Evolutionary conservation across 495 filamentous ascomycete species (phyloP).

Genomic region (Tricharina praecox): DNA sequence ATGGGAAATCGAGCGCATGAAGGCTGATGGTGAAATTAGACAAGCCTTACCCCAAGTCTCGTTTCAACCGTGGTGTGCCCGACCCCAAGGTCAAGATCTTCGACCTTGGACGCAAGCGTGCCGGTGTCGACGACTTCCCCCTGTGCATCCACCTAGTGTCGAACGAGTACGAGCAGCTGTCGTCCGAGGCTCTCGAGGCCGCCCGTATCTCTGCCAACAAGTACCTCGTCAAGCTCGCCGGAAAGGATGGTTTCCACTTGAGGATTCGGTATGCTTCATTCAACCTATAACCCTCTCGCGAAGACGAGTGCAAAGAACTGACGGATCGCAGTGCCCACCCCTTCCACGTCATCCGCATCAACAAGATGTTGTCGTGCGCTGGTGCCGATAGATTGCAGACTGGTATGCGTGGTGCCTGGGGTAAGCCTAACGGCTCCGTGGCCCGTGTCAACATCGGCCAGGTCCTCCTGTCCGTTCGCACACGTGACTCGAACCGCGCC

Average conservation of each 20-base stretch:
- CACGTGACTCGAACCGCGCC: constrained; percentile 78
- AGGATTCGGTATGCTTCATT: constrained; percentile 59
- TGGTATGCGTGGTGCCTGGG: constrained; percentile 99
- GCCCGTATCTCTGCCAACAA: constrained; percentile 99
- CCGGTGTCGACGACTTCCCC: constrained; percentile 95
- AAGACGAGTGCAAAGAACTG: background rate
- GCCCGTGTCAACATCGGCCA: constrained; percentile 99
- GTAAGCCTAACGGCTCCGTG: constrained; percentile 94
- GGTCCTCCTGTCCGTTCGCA: constrained; percentile 90
- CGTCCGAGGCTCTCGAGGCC: constrained; percentile 95
- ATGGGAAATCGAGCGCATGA: background rate
- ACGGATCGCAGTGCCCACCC: constrained; percentile 55
- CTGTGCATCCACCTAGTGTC: constrained; percentile 95
- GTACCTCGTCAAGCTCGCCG: constrained; percentile 91
- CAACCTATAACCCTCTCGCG: background rate
- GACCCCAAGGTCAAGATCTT: constrained; percentile 99
- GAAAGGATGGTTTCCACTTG: constrained; percentile 99
- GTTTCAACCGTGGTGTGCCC: constrained; percentile 99
- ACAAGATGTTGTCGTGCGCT: constrained; percentile 99
- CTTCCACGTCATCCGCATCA: constrained; percentile 99
- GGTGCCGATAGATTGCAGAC: constrained; percentile 99
- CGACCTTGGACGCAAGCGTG: constrained; percentile 97
- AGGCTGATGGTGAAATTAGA: constrained; percentile 14
- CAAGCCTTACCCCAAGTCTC: constrained; percentile 96
- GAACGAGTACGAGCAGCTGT: constrained; percentile 99